Percentiles rank a stretch among this genome's conserved stretches.
Conservation (phyloP, 768 basidiomycete genomes). For the Tricholoma hemisulphureum region DNA sequence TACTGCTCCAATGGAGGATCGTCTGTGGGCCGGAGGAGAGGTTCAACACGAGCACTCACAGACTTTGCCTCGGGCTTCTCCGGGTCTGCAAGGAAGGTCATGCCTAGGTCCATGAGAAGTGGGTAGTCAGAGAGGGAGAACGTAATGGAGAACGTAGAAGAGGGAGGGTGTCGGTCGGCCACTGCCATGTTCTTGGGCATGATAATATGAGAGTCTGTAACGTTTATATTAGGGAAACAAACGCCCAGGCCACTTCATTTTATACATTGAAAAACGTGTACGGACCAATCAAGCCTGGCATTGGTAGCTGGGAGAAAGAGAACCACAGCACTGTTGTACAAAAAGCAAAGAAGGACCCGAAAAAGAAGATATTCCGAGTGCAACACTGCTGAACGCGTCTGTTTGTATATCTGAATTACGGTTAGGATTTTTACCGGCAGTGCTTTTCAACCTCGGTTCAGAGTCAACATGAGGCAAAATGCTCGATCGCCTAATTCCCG, state of each 20-base stretch:
- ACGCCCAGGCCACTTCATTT: neutral
- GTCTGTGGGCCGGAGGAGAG: neutral
- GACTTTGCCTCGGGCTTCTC: constrained; percentile 6
- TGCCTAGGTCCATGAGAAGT: neutral
- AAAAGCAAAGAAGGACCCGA: constrained; percentile 6
- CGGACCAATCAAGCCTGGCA: neutral
- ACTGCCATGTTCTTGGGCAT: neutral
- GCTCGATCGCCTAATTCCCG: constrained; percentile 11
- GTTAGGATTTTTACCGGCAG: constrained; percentile 9
- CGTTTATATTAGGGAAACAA: neutral
- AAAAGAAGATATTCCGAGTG: constrained; percentile 2
- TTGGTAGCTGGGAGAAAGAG: neutral
- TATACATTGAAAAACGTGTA: neutral
- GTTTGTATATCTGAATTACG: too few relatives aligned
- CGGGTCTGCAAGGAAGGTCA: neutral
- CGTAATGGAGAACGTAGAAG: neutral
- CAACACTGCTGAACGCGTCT: neutral
- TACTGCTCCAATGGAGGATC: neutral
- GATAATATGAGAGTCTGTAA: neutral
- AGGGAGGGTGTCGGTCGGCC: neutral
- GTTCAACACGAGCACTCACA: constrained; percentile 1
- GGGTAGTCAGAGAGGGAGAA: neutral
- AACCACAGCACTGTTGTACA: constrained; percentile 5
- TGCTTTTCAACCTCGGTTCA: constrained; percentile 12
- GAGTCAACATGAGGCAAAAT: constrained; percentile 20